Percentiles rank a stretch among this genome's conserved stretches.
Evolutionary conservation across 495 filamentous ascomycete species (phyloP).

Genomic region (Hyaloscypha bicolor): DNA sequence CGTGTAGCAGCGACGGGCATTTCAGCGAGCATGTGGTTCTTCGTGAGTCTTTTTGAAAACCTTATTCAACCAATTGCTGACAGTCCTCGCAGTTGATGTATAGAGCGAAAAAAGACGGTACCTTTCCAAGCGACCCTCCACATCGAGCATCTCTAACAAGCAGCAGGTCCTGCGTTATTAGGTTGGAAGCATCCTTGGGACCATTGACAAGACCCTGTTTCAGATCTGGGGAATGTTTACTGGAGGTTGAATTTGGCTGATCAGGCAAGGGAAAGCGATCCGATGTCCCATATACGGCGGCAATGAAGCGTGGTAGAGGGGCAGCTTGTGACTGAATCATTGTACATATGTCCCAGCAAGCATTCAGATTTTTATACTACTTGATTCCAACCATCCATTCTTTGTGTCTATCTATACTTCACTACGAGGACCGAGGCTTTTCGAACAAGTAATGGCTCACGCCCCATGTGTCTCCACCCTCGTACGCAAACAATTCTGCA

Average conservation of each 20-base stretch:
- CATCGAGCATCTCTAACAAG: constrained; percentile 19
- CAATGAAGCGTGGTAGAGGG: not conserved
- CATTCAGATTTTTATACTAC: not conserved
- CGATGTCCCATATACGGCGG: too few relatives aligned
- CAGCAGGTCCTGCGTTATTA: constrained; percentile 67
- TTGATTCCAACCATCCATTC: not conserved
- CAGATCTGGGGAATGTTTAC: not conserved
- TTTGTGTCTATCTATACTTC: constrained; percentile 1
- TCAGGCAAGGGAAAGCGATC: not conserved
- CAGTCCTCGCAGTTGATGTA: constrained; percentile 76
- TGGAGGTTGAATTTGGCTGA: not conserved
- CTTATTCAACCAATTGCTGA: constrained; percentile 12
- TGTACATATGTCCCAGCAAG: constrained; percentile 17
- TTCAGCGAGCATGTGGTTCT: constrained; percentile 99
- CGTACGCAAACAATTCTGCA: constrained; percentile 64
- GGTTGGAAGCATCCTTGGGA: constrained; percentile 99
- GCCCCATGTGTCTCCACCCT: constrained; percentile 64
- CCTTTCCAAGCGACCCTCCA: not conserved
- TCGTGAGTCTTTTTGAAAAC: constrained; percentile 58
- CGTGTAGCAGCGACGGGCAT: constrained; percentile 81
- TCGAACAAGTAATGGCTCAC: constrained; percentile 64
- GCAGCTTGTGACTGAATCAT: not conserved
- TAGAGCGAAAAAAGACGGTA: constrained; percentile 89
- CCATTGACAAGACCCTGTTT: constrained; percentile 60
- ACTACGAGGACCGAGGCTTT: constrained; percentile 40